These are phyloP conservation scores for Canna indica DNA, from an alignment of 176 grass and related monocot species.

Conservation along the genomic window DNA sequence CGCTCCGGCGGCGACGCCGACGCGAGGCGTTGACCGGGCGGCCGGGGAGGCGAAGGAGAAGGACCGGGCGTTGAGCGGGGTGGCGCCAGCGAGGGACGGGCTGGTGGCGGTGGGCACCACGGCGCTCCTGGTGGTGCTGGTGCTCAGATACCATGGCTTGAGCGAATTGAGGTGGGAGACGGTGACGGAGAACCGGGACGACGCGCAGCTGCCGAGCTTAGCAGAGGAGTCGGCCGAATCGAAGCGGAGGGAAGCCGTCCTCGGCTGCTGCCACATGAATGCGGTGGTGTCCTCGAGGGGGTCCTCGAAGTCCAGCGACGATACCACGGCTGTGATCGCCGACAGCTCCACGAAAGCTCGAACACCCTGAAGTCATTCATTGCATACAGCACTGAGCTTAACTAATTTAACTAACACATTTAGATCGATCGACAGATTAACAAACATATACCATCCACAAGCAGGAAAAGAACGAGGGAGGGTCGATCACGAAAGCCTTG, in stretches of 20 bases:
- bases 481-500: slow-evolving; percentile 88
- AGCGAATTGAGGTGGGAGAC: slow-evolving; percentile 69
- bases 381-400: no score
- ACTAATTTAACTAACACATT: no score
- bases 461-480: slow-evolving; percentile 77
- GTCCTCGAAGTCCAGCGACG: slow-evolving; percentile 82
- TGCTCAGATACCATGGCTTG: slow-evolving; percentile 79
- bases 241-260: slow-evolving; percentile 73
- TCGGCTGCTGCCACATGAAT: slow-evolving; percentile 65
- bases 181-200: slow-evolving; percentile 78
- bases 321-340: slow-evolving; percentile 44
- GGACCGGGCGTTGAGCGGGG: slow-evolving; percentile 7
- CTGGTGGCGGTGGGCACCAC: slow-evolving; percentile 9
- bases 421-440: no score
- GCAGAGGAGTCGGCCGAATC: slow-evolving; percentile 29
- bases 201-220: slow-evolving; percentile 32
- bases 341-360: slow-evolving; percentile 77
- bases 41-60: slow-evolving; percentile 8
- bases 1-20: background rate
- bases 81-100: background rate
- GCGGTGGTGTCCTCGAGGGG: slow-evolving; percentile 53
- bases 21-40: background rate
- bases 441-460: slow-evolving; percentile 69
- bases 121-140: slow-evolving; percentile 1
- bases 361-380: slow-evolving; percentile 48